A percentile compares a stretch with the other conserved stretches of the same genome.
Evolutionary conservation across 2,329 filamentous ascomycete species (phyloP).

Genomic region (Penicillium sp.): DNA sequence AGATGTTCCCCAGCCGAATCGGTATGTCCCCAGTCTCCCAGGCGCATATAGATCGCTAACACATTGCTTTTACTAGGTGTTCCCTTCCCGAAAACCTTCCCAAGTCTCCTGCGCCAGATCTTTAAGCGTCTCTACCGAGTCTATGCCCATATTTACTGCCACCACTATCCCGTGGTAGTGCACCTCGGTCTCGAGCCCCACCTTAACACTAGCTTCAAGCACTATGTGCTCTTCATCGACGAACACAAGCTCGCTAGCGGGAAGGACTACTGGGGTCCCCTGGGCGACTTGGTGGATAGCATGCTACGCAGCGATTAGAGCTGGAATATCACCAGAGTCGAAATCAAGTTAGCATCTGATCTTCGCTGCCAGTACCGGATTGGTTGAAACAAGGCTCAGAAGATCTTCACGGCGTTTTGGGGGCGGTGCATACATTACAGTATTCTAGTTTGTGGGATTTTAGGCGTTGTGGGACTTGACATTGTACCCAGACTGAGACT

Average conservation of each 20-base stretch:
- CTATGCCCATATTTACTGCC: conserved; percentile 99
- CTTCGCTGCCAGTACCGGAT: background rate
- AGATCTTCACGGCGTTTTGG: conserved; percentile 23
- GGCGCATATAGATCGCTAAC: conserved; percentile 11
- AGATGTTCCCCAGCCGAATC: conserved; percentile 91
- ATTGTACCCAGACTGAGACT: background rate
- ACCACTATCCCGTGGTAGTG: conserved; percentile 96
- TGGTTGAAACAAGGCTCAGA: conserved; percentile 5
- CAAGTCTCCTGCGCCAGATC: conserved; percentile 84
- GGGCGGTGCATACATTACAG: conserved; percentile 20
- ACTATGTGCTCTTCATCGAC: conserved; percentile 98
- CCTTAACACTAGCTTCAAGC: conserved; percentile 99
- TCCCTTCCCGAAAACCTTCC: conserved; percentile 91
- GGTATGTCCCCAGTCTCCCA: conserved; percentile 52
- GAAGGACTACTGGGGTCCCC: conserved; percentile 94
- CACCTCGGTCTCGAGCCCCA: conserved; percentile 95
- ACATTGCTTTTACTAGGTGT: conserved; percentile 61
- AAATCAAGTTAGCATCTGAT: conserved; percentile 10
- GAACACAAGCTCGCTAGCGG: conserved; percentile 91
- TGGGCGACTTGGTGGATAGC: conserved; percentile 94
- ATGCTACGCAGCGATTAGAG: conserved; percentile 88
- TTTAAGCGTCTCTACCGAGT: conserved; percentile 99
- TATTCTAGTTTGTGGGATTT: conserved; percentile 9
- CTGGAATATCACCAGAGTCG: background rate
- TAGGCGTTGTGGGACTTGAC: conserved; percentile 9